Base-by-base conservation (phyloP, 768 basidiomycete genomes). In the Kwoniella sp. region DNA sequence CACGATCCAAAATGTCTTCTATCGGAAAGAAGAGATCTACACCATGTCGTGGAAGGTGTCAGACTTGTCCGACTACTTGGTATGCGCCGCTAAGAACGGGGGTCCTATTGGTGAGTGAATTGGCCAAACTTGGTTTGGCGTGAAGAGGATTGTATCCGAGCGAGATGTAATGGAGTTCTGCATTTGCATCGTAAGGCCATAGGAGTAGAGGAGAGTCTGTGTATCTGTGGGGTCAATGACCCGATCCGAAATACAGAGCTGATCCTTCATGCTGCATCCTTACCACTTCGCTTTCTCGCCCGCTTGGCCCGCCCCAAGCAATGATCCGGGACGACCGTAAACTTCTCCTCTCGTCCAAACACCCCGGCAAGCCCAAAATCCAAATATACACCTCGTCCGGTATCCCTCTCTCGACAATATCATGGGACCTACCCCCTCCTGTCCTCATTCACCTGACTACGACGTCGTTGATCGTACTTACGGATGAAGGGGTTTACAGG, bases 401-500 rank as follows among this genome's bases (percentile, higher is more conserved):
- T 52, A 87, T 89, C 58, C 86, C 75, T 0, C 67, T 84, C 13
- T 70, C 76, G 25, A 76, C 80, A 20, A 72, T 84, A n/a, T 73
- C 95, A 92, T 98, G 94, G 94, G 93, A 95, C 41, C 70, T 79
- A 11, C 54, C 75, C 64, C 89, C 92, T 74, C 75, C 81, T 2
- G 86, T 87, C 60, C 89, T 86, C 73, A 88, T 96, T 48, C 75
- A 77, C 56, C 68, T 77, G 64, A 74, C 75, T 0, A 34, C 61
- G 0, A 30, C 38, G 12, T 55, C 47, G 41, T 84, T 99, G 37
- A 87, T 89, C 0, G 86, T 97, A 15, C 82, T 98, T 41, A 91
- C 93, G 75, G 93, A 95, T 80, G 93, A 97, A 72, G 94, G 95
- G 26, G 85, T 86, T 5, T 99, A 96, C 81, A 85, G 96, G 52